Evolutionary conservation across 768 basidiomycete genomes (phyloP), one percentile per base, ranked within the genome.

Genomic region (Collybiopsis confluens): DNA sequence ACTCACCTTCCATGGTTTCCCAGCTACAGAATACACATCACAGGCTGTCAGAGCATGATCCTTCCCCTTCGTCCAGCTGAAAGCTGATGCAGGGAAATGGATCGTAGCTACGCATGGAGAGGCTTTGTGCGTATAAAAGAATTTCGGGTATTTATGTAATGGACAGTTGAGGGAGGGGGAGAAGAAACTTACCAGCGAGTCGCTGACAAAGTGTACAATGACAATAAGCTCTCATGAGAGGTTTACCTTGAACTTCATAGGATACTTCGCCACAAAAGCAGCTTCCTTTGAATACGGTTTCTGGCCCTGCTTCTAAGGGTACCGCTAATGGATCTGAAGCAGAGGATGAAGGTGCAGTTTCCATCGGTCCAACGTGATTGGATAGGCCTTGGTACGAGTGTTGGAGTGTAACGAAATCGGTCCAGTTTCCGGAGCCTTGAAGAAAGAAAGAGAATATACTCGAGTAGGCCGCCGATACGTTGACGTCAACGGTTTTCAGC

Each of bases 201-300:
- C 77, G 70, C 64, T 88, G 86, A 60, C 87, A 89, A n/a, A 76
- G 64, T 3, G 81, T 82, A 61, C 87, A 89, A 61, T 88, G 87
- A 57, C 84, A 88, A 60, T 81, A 87, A 4, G 81, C 84, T 57
- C 78, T 79, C 30, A 81, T 67, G 3, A 79, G 58, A 0, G 85
- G 83, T 30, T 62, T 65, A 1, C 79, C 79, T 10, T 64, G 64
- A 2, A 83, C 70, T 44, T 70, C 56, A 56, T 81, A 87, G 0
- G 77, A 64, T 3, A 79, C 68, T 2, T 69, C 58, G n/a, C 78
- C 72, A 56, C 86, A 88, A 60, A 79, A 83, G 64, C 86, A 88
- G 35, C 73, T 66, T 41, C 85, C 86, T 56, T 66, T 67, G 28
- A 42, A 44, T 60, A 18, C 65, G 58, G 24, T 35, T 42, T 49